Percentiles rank a stretch among this genome's conserved stretches.
These are phyloP conservation scores for Hypoxylon sp. DNA, from an alignment of 2,329 filamentous ascomycete genomes.

Conservation along the genomic window DNA sequence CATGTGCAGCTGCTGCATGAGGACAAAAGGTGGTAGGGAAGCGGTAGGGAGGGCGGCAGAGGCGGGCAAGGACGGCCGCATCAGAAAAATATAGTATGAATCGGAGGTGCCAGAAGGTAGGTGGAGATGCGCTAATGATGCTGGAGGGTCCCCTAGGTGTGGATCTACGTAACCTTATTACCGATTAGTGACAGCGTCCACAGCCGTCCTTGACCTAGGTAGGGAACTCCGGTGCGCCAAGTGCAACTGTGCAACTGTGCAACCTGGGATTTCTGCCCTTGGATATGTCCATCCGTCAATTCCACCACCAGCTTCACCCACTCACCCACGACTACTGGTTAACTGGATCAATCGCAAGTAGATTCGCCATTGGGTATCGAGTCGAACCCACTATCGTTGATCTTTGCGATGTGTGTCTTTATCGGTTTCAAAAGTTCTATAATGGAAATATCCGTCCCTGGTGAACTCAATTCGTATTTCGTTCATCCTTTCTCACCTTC, in stretches of 20 bases:
- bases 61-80: slow-evolving; percentile 36
- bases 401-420: slow-evolving; percentile 10
- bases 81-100: slow-evolving; percentile 46
- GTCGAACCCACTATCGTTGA: slow-evolving; percentile 11
- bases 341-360: slow-evolving; percentile 21
- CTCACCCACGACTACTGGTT: slow-evolving; percentile 27
- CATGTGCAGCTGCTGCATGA: slow-evolving; percentile 35
- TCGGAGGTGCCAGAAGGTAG: slow-evolving; percentile 35
- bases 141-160: slow-evolving; percentile 18
- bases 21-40: slow-evolving; percentile 21
- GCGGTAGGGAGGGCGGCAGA: slow-evolving; percentile 17
- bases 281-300: slow-evolving; percentile 25
- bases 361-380: slow-evolving; percentile 18
- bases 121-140: slow-evolving; percentile 26
- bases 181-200: slow-evolving; percentile 10
- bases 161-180: slow-evolving; percentile 37
- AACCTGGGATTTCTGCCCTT: neutral
- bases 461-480: slow-evolving; percentile 2
- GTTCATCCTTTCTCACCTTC: slow-evolving; percentile 18
- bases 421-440: slow-evolving; percentile 6
- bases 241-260: neutral
- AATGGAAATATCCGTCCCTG: neutral
- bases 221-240: slow-evolving; percentile 9
- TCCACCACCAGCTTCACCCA: slow-evolving; percentile 21
- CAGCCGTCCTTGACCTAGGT: slow-evolving; percentile 15